phyloP scores from a whole-genome alignment of 352 stramenopile species.

The Pythium brachiatum region DNA sequence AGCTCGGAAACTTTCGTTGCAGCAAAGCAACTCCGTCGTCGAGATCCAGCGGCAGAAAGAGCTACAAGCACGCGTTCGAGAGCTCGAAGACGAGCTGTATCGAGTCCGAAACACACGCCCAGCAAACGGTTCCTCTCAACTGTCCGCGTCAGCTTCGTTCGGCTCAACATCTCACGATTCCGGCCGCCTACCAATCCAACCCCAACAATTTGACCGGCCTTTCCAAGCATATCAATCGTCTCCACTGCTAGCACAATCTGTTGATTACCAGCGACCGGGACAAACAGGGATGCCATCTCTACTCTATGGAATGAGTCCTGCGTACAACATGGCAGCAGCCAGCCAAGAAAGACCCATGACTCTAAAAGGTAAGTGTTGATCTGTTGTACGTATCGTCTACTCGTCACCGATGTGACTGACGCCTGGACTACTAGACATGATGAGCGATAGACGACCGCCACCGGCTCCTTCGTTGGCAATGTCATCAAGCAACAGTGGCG shows the following conservation, averaged over 20 bases:
- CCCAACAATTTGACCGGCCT: neutral
- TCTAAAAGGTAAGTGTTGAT: conserved; percentile 26
- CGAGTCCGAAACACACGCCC: neutral
- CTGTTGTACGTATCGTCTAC: neutral
- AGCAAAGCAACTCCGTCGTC: conserved; percentile 19
- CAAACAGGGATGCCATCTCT: conserved; percentile 4
- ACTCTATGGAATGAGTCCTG: neutral
- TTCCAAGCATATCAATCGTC: neutral
- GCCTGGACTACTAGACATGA: conserved; percentile 15
- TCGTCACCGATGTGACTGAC: neutral
- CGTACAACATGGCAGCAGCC: neutral
- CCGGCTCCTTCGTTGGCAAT: neutral
- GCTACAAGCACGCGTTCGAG: conserved; percentile 28
- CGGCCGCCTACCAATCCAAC: conserved; percentile 5
- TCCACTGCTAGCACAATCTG: neutral
- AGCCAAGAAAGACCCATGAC: conserved; percentile 16
- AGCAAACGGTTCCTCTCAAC: neutral
- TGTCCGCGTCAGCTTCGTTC: neutral
- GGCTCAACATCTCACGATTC: neutral
- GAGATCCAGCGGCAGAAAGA: conserved; percentile 17
- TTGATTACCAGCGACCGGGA: neutral
- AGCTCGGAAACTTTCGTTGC: conserved; percentile 8
- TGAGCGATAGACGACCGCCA: conserved; percentile 17
- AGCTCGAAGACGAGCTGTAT: conserved; percentile 31
- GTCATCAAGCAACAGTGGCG: neutral